Evolutionary conservation across 352 stramenopile genomes (phyloP), one percentile per base, ranked within the genome.

Genomic region (Phytophthora pini): DNA sequence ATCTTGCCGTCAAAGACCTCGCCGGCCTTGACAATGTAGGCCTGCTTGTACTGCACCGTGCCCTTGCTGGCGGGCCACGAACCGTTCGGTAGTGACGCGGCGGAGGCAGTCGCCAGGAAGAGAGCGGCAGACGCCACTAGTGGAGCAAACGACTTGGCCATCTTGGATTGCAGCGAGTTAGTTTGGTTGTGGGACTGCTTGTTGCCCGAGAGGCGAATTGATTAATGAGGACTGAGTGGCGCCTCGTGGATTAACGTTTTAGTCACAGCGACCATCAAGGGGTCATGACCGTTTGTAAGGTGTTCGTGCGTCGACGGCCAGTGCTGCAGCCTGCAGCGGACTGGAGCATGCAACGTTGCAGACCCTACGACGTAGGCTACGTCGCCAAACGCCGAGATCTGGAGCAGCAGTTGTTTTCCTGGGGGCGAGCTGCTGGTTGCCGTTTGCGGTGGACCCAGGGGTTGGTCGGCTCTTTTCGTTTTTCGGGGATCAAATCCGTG

Each of bases 41-140:
- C 45, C 22, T 56, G 17, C 22, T 46, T 24, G 41, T 51, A 67
- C 40, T 67, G 51, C 48, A 67, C 58, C 32, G 32, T 36, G 4
- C 56, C 56, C 17, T 3, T 43, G 36, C 36, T 43, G 36, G 36
- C 36, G 11, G 36, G 36, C 36, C 36, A 43, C 12, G 36, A 52
- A 27, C 69, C 69, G 20, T 66, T 53, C 9, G 69, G 69, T 38
- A 76, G 50, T 9, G 56, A 59, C 9, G 44, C 46, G 9, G 46
- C 46, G 32, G 47, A 49, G 20, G 46, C 38, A n/a, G 27, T 48
- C 24, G 38, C 50, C 20, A 57, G 27, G 50, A 57, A 27, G 38
- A 57, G 24, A 22, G 50, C 50, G 13, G 50, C 50, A 38, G 50
- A 48, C 38, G 36, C 26, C 38, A 45, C 50, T 22, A 57, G 38